Conservation (phyloP, 768 basidiomycete species). For the Dentipellis sp. region DNA sequence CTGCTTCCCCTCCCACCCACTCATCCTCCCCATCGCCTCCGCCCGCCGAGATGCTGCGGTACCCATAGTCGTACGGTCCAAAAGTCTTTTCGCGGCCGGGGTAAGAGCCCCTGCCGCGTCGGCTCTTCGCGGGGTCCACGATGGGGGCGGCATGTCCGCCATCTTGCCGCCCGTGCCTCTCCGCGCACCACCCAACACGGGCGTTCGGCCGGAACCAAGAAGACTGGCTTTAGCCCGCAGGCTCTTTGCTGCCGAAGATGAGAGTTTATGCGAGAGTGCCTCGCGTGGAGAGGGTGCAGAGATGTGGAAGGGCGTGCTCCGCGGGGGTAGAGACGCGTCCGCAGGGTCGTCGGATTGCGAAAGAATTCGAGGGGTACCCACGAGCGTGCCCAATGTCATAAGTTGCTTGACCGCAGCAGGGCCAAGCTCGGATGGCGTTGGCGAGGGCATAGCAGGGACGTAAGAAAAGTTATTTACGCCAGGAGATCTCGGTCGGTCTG, state of each 20-base stretch:
- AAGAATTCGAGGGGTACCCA: constrained; percentile 85
- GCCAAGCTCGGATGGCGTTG: constrained; percentile 74
- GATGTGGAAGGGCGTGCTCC: constrained; percentile 69
- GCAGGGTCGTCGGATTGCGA: constrained; percentile 48
- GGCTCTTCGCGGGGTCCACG: constrained; percentile 67
- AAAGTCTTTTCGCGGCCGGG: constrained; percentile 72
- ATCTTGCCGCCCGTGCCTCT: constrained; percentile 16
- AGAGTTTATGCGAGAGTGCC: constrained; percentile 70
- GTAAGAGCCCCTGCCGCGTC: constrained; percentile 71
- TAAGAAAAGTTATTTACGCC: constrained; percentile 55
- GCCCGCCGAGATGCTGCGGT: constrained; percentile 53
- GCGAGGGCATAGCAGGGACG: constrained; percentile 81
- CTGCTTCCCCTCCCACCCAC: constrained; percentile 48
- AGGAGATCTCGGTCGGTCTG: constrained; percentile 60
- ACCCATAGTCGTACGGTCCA: constrained; percentile 65
- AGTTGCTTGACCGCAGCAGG: constrained; percentile 81
- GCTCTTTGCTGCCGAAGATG: constrained; percentile 72
- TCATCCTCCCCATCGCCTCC: constrained; percentile 53
- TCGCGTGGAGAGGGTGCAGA: constrained; percentile 74
- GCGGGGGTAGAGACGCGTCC: constrained; percentile 28
- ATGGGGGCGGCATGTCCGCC: constrained; percentile 71
- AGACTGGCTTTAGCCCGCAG: constrained; percentile 70
- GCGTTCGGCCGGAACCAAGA: constrained; percentile 31
- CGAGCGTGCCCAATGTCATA: constrained; percentile 96
- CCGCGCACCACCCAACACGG: background rate